Percentiles rank a stretch among this genome's conserved stretches.
Evolutionary conservation across 352 stramenopile genomes (phyloP).

Genomic region (Phytophthora sp.): DNA sequence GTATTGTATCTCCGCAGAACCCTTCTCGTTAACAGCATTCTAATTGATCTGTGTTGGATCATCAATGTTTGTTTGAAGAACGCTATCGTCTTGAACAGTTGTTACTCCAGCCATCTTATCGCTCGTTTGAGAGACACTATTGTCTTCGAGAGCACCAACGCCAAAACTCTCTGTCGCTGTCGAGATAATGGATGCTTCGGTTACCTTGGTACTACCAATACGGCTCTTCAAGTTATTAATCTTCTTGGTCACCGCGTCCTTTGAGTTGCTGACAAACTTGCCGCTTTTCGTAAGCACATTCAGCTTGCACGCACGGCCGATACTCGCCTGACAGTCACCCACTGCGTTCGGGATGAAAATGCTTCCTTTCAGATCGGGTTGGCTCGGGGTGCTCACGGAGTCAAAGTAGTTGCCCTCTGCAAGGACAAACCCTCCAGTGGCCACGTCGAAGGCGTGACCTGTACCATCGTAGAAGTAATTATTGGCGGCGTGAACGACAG

Average conservation of each 20-base stretch:
- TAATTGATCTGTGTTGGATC: neutral
- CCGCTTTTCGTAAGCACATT: neutral
- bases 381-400: neutral
- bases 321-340: neutral
- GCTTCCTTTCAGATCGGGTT: neutral
- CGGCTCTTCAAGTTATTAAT: neutral
- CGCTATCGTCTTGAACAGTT: too few relatives aligned
- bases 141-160: too few relatives aligned
- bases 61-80: neutral
- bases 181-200: neutral
- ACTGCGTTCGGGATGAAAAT: neutral
- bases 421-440: constrained; percentile 27
- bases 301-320: neutral
- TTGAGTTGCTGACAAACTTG: neutral
- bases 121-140: constrained; percentile 24
- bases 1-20: too few relatives aligned
- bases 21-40: neutral
- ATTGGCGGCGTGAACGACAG: constrained; percentile 39
- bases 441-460: constrained; percentile 41
- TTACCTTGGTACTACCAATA: neutral
- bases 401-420: constrained; percentile 44
- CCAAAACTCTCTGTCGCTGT: neutral
- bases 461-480: constrained; percentile 46
- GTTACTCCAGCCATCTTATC: constrained; percentile 1
- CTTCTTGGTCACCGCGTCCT: neutral